phyloP scores from a whole-genome alignment of 1,284 basidiomycete genomes.

The Rhodotorula sp. region DNA sequence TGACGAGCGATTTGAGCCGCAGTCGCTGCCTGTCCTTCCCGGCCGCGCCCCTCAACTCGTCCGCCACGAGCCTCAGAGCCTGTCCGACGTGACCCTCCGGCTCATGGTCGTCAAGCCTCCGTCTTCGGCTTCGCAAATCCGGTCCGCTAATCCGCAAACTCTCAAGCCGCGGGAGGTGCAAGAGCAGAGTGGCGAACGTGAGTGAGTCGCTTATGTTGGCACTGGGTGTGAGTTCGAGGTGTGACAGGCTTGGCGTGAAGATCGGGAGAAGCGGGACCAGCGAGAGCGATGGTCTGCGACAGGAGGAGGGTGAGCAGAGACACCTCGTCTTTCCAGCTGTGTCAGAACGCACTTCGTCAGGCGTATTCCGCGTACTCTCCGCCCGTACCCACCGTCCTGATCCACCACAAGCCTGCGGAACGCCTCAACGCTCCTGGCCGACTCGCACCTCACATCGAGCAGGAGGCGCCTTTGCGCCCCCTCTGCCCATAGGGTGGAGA shows the following conservation, averaged over 20 bases:
- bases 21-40: neutral
- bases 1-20: neutral
- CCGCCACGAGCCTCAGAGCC: neutral
- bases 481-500: neutral
- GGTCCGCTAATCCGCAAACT: slow-evolving; percentile 4
- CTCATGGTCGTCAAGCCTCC: neutral
- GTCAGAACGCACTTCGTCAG: neutral
- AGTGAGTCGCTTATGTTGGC: neutral
- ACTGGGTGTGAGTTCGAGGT: neutral
- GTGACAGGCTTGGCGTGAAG: neutral
- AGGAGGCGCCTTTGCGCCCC: neutral
- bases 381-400: neutral
- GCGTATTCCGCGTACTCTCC: neutral
- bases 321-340: neutral
- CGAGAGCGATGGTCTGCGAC: slow-evolving; percentile 1
- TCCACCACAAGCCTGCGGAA: neutral
- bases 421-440: neutral
- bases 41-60: neutral
- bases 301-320: neutral
- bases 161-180: neutral
- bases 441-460: slow-evolving; percentile 8
- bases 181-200: neutral
- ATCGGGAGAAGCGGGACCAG: slow-evolving; percentile 1
- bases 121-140: neutral
- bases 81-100: slow-evolving; percentile 12